These are phyloP conservation scores for Microcyclospora pomicola DNA, from an alignment of 2,329 filamentous ascomycete genomes.

Conservation along the genomic window DNA sequence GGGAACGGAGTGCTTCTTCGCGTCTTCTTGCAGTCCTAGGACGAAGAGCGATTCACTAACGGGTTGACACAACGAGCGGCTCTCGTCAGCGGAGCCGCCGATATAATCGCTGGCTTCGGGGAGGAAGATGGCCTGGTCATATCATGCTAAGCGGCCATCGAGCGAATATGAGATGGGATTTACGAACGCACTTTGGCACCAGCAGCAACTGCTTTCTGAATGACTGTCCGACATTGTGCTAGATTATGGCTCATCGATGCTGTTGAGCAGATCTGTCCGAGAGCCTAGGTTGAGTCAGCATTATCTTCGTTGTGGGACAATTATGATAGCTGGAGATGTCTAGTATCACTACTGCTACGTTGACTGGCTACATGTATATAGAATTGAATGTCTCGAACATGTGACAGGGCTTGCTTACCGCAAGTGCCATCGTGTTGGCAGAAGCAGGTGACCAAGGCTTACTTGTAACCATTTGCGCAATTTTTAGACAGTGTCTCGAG, in stretches of 20 bases:
- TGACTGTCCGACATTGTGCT: conserved; percentile 57
- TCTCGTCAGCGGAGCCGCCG: conserved; percentile 51
- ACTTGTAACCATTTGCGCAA: conserved; percentile 3
- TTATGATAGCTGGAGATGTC: too few species aligned
- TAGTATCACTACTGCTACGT: conserved; percentile 1
- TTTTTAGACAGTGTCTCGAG: too few species aligned
- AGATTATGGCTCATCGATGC: conserved; percentile 66
- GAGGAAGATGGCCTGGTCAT: conserved; percentile 62
- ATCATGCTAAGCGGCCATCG: background rate
- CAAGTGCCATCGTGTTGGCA: conserved; percentile 13
- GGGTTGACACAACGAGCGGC: conserved; percentile 55
- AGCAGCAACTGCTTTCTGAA: conserved; percentile 57
- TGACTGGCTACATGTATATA: background rate
- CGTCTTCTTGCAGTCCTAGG: conserved; percentile 55
- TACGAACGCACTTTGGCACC: conserved; percentile 54
- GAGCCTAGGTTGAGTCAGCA: conserved; percentile 41
- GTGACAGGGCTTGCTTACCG: conserved; percentile 6
- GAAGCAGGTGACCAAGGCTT: conserved; percentile 4
- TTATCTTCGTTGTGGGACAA: too few species aligned
- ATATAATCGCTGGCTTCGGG: conserved; percentile 91
- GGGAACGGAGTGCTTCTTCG: conserved; percentile 47
- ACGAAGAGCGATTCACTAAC: conserved; percentile 59
- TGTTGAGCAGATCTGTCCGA: conserved; percentile 83
- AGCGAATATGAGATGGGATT: background rate
- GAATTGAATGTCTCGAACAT: too few species aligned